Percentiles rank a stretch among this genome's conserved stretches.
phyloP scores from a whole-genome alignment of 2,329 filamentous ascomycete genomes.

The Cadophora gregata region DNA sequence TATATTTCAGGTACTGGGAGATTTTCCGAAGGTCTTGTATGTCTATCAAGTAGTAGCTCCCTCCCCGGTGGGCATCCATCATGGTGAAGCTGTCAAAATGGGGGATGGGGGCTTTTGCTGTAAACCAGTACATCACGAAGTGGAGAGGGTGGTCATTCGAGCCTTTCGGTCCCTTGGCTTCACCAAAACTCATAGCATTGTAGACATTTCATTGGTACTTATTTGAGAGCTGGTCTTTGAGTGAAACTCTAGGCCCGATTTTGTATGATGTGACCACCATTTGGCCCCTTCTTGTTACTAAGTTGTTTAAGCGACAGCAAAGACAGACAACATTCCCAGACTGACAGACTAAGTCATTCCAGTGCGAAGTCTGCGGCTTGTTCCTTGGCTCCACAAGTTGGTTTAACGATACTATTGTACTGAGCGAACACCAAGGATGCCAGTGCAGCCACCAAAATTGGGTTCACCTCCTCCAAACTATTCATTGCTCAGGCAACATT shows the following conservation, averaged over 20 bases:
- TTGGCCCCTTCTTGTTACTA: background rate
- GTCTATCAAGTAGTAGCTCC: background rate
- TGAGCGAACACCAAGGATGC: background rate
- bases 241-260: background rate
- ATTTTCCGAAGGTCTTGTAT: background rate
- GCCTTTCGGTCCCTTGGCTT: background rate
- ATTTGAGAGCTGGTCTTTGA: background rate
- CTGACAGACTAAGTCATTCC: background rate
- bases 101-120: background rate
- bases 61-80: background rate
- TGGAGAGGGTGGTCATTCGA: background rate
- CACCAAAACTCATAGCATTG: no score
- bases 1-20: background rate
- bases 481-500: constrained; percentile 13
- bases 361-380: no score
- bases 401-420: background rate
- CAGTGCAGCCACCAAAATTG: constrained; percentile 1
- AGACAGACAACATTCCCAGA: background rate
- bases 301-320: constrained; percentile 1
- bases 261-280: background rate
- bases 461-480: constrained; percentile 10
- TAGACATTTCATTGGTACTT: background rate
- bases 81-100: background rate
- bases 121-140: background rate
- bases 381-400: background rate